Conservation (phyloP, 2,329 filamentous ascomycete genomes). For the Hymenoscyphus infarciens region DNA sequence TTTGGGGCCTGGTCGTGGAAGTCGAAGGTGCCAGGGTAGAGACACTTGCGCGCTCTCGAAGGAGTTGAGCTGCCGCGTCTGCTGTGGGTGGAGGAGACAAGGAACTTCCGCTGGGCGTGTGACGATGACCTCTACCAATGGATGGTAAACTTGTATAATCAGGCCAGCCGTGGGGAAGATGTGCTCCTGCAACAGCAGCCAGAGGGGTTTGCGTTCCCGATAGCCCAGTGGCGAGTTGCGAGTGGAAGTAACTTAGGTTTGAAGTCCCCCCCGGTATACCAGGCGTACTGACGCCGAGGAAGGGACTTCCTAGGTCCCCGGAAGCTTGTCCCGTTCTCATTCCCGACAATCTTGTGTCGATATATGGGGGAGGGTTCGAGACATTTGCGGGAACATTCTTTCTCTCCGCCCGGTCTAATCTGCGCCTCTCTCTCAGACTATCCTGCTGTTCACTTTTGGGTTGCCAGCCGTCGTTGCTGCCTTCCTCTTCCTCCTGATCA, state of each 20-base stretch:
- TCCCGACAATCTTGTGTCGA: slow-evolving; percentile 39
- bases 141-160: slow-evolving; percentile 30
- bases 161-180: slow-evolving; percentile 52
- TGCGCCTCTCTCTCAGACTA: slow-evolving; percentile 36
- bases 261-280: slow-evolving; percentile 69
- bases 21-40: slow-evolving; percentile 57
- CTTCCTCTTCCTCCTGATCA: slow-evolving; percentile 49
- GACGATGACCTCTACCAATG: slow-evolving; percentile 26
- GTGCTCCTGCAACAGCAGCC: slow-evolving; percentile 72
- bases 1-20: slow-evolving; percentile 54
- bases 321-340: slow-evolving; percentile 29
- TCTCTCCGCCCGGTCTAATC: slow-evolving; percentile 36
- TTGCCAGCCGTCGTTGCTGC: slow-evolving; percentile 38
- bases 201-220: slow-evolving; percentile 77
- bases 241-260: slow-evolving; percentile 79
- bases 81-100: slow-evolving; percentile 35
- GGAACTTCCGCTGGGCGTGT: slow-evolving; percentile 32
- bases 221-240: slow-evolving; percentile 66
- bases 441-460: slow-evolving; percentile 21
- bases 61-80: slow-evolving; percentile 40
- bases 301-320: slow-evolving; percentile 51
- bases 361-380: slow-evolving; percentile 37
- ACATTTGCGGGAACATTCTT: slow-evolving; percentile 28
- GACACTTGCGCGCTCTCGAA: slow-evolving; percentile 59
- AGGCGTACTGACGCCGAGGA: slow-evolving; percentile 56